phyloP scores from a whole-genome alignment of 805 yeast species.

The Saccharomycopsis malanga region DNA sequence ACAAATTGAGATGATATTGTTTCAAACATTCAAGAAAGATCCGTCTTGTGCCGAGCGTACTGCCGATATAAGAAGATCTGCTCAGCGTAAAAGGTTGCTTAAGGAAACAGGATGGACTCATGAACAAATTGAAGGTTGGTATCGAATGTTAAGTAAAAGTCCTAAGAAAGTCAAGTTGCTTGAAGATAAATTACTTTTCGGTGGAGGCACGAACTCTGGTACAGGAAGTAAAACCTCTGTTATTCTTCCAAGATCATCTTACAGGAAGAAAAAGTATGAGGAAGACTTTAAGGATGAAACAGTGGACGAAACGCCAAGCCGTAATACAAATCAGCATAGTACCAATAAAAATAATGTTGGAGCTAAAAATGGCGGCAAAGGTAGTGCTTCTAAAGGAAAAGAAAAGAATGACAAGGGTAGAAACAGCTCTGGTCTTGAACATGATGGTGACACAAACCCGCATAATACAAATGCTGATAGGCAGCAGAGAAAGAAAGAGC shows the following conservation, averaged over 20 bases:
- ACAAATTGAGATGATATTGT: conserved; percentile 47
- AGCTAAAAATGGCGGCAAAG: neutral
- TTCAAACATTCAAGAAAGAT: conserved; percentile 47
- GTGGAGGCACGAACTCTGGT: conserved; percentile 26
- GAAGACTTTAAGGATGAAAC: conserved; percentile 12
- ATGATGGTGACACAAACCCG: neutral
- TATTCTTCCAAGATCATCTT: conserved; percentile 26
- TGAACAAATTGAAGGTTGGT: conserved; percentile 94
- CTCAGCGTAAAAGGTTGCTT: conserved; percentile 45
- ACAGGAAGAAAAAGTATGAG: conserved; percentile 13
- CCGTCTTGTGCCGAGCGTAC: conserved; percentile 41
- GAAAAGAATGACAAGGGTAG: neutral
- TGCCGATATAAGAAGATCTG: conserved; percentile 38
- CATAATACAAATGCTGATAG: conserved; percentile 18
- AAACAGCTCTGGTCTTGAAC: neutral
- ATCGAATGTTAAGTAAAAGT: conserved; percentile 58
- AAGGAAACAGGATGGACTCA: conserved; percentile 63
- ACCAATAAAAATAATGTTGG: conserved; percentile 1
- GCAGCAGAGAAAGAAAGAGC: conserved; percentile 40
- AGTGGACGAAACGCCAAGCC: conserved; percentile 9
- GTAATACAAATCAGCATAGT: neutral
- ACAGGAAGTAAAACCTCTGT: conserved; percentile 20
- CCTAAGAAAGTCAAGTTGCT: conserved; percentile 55
- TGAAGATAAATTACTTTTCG: conserved; percentile 56
- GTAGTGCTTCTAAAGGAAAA: neutral